Conservation (phyloP, 2,329 filamentous ascomycete genomes). For the Arthrinium phaeospermum region DNA sequence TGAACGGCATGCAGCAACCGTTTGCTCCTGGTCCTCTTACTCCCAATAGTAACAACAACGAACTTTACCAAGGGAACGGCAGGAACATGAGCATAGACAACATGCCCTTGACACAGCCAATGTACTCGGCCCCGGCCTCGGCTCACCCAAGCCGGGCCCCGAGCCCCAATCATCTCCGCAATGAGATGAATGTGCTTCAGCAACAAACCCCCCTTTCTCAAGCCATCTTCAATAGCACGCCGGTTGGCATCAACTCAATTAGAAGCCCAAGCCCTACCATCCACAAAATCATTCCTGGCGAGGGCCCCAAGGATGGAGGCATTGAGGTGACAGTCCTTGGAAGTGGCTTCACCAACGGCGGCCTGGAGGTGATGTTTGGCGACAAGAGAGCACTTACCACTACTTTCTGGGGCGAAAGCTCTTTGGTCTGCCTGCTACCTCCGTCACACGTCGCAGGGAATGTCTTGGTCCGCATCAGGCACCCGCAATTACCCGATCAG, state of each 20-base stretch:
- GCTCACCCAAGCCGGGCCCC: conserved; percentile 78
- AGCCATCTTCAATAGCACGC: conserved; percentile 52
- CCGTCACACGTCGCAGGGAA: conserved; percentile 70
- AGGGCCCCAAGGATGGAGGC: conserved; percentile 82
- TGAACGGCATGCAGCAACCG: conserved; percentile 36
- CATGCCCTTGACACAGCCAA: conserved; percentile 60
- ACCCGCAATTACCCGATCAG: conserved; percentile 43
- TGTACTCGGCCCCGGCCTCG: conserved; percentile 76
- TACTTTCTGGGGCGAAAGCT: conserved; percentile 80
- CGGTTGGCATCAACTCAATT: conserved; percentile 55
- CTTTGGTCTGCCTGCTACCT: conserved; percentile 79
- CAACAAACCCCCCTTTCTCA: conserved; percentile 48
- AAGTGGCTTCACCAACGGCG: conserved; percentile 75
- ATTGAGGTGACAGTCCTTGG: conserved; percentile 88
- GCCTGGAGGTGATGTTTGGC: conserved; percentile 86
- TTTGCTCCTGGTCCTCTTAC: conserved; percentile 69
- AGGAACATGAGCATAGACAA: conserved; percentile 71
- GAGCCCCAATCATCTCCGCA: conserved; percentile 66
- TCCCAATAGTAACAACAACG: conserved; percentile 62
- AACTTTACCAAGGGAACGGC: conserved; percentile 62
- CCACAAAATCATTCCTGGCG: conserved; percentile 81
- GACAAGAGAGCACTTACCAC: conserved; percentile 68
- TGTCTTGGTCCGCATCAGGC: conserved; percentile 74
- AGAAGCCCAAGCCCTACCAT: conserved; percentile 64
- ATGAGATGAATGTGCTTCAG: conserved; percentile 49